Base-by-base conservation (phyloP, 805 yeast species). In the Ogataea angusta region DNA sequence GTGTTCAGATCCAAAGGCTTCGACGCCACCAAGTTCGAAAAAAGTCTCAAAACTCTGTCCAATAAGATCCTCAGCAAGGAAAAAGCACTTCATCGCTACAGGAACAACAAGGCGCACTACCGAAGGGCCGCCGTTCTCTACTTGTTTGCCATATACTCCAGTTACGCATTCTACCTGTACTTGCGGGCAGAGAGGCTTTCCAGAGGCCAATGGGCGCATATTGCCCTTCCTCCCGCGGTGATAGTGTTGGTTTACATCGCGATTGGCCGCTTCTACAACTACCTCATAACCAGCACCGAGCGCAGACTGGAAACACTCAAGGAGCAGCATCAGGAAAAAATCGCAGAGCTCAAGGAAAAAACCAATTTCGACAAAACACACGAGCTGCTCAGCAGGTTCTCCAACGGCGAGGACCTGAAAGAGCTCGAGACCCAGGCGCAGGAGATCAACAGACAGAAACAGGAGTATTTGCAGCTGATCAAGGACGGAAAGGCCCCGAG, bases 291-390 rank as follows among this genome's bases (percentile, higher is more conserved):
- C 14, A 45, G 46, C 13, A 56, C 54, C n/a, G 57, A 55, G 33
- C 29, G 23, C 3, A 48, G 35, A 36, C 47, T 48, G 54, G 63
- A 47, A 50, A 50, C 25, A 42, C 46, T 47, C 51, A 60, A 57
- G 30, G 54, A 56, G 17, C 57, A 63, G 29, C 70, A 68, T 38
- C 54, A 66, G 44, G 67, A 67, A 27, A 67, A 63, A 41, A 51
- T 64, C 21, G 53, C 56, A 13, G 63, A 59, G 29, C 56, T 61
- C 28, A 63, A 60, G 42, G 68, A 59, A 42, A 71, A 77, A 54
- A 85, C 95, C 12, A 83, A 85, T 49, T 91, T 78, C 60, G 75
- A 83, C 52, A 72, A 81, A 10, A 85, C 96, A 1, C 80, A 79
- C 60, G 79, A 83, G n/a, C 69, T 90, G 33, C 64, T 90, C 31